These are phyloP conservation scores for Aspergillus japonicus DNA, from an alignment of 2,329 filamentous ascomycete genomes.

Conservation along the genomic window DNA sequence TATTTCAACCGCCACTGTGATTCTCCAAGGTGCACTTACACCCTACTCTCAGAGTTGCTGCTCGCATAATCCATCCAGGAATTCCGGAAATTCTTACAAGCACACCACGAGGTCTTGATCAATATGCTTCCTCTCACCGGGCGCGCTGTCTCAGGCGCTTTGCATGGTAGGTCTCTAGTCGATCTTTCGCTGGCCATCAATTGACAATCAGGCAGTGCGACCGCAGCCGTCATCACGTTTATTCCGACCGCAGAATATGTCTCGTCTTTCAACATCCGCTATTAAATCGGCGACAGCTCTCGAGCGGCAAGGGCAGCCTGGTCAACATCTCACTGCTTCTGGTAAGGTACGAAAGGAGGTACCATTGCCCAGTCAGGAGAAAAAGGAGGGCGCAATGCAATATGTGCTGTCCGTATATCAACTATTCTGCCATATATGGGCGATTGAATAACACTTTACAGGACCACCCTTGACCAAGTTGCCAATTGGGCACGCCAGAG, in stretches of 20 bases:
- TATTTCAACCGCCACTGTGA: background rate
- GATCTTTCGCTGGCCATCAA: slow-evolving; percentile 2
- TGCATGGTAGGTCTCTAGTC: slow-evolving; percentile 25
- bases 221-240: slow-evolving; percentile 29
- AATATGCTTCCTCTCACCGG: slow-evolving; percentile 29
- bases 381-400: slow-evolving; percentile 53
- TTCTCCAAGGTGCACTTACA: background rate
- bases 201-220: slow-evolving; percentile 29
- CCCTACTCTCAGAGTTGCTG: background rate
- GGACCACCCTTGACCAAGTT: slow-evolving; percentile 63
- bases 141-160: slow-evolving; percentile 28
- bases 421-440: background rate
- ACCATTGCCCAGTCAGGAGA: slow-evolving; percentile 50
- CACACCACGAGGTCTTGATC: background rate
- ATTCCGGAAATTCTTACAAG: background rate
- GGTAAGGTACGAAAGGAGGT: slow-evolving; percentile 50
- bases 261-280: slow-evolving; percentile 44
- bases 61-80: too few species aligned
- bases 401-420: slow-evolving; percentile 46
- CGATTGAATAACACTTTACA: slow-evolving; percentile 19
- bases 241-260: slow-evolving; percentile 37
- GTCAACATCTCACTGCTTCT: slow-evolving; percentile 39
- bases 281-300: slow-evolving; percentile 45
- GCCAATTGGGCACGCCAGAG: slow-evolving; percentile 86
- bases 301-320: slow-evolving; percentile 34